These are phyloP conservation scores for Metschnikowia orientalis DNA, from an alignment of 805 yeast genomes.

Conservation along the genomic window DNA sequence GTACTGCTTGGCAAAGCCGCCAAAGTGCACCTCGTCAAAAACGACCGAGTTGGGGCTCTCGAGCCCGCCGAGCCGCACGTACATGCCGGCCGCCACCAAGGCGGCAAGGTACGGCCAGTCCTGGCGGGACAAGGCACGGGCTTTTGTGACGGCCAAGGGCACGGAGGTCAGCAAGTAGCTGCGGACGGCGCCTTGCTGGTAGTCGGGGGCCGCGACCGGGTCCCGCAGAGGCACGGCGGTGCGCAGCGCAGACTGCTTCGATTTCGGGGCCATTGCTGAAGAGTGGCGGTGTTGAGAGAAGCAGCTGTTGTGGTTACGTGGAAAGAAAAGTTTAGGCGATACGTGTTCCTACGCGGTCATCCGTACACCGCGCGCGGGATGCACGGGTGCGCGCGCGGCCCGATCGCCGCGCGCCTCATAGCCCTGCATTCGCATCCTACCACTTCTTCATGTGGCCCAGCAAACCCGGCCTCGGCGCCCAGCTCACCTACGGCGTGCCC, in stretches of 20 bases:
- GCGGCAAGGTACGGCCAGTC: slow-evolving; percentile 30
- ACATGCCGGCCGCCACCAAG: slow-evolving; percentile 46
- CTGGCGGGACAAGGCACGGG: slow-evolving; percentile 15
- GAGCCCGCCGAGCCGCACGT: slow-evolving; percentile 59
- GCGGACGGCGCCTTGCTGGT: slow-evolving; percentile 48
- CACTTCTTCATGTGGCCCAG: slow-evolving; percentile 16
- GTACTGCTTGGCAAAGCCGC: slow-evolving; percentile 91
- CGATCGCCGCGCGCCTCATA: background rate
- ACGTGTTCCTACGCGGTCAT: too few species aligned
- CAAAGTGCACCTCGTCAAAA: slow-evolving; percentile 92
- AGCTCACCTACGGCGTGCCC: slow-evolving; percentile 17
- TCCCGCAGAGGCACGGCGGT: too few species aligned
- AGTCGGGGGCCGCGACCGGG: slow-evolving; percentile 33
- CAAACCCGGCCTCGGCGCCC: slow-evolving; percentile 13
- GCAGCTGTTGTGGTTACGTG: too few species aligned
- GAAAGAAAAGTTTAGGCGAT: too few species aligned
- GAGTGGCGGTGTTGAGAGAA: too few species aligned
- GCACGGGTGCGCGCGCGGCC: too few species aligned
- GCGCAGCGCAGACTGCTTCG: too few species aligned
- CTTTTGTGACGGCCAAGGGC: slow-evolving; percentile 30
- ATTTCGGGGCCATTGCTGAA: slow-evolving; percentile 20
- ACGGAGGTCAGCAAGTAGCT: slow-evolving; percentile 53
- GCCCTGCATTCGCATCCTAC: background rate
- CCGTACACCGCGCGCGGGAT: too few species aligned
- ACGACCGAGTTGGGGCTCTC: slow-evolving; percentile 76